Evolutionary conservation across 2,329 filamentous ascomycete species (phyloP), one percentile per base, ranked within the genome.

Genomic region (Trichophyton equinum): DNA sequence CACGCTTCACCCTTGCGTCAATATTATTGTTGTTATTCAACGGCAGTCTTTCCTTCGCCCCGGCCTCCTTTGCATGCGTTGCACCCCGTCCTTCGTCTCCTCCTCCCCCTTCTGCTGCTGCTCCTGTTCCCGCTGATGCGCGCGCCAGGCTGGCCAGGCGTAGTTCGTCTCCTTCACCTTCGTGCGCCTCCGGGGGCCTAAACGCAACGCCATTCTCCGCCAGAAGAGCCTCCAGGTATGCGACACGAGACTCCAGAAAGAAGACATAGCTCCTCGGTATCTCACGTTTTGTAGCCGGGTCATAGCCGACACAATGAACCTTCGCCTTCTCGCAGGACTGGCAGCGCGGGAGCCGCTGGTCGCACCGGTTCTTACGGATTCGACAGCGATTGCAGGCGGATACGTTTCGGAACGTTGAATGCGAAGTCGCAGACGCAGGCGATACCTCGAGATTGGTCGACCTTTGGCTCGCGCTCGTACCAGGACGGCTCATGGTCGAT

Each of bases 331-430:
- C 90, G 75, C 92, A 97, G 67, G 89, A 89, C 47, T 88, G 86
- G 73, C 92, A 97, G 68, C 88, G 89, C 7, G 92, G 92, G 64
- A 97, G 81, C 65, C 87, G 86, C 79, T 96, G 92, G 75, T 97
- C 92, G 75, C 92, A 97, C 59, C 91, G 82, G 72, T 96, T 97
- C 79, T 97, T 97, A 69, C 92, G 84, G 72, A 95, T 77, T 53
- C 92, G 84, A 74, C 92, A 97, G 46, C 91, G 84, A 77, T 96
- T 96, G 76, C 92, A 97, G 61, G 92, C 92, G 73, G 89, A 95
- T 65, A 97, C 92, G 73, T 91, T 92, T 68, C 88, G 85, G 70
- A 92, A 92, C 66, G 77, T 75, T 7, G 77, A 76, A 51, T 74
- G 74, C 55, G 67, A 68, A 27, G 70, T 64, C 64, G 58, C 63